Base-by-base conservation (phyloP, 2,329 filamentous ascomycete species). In the Pestalotiopsis sp. region DNA sequence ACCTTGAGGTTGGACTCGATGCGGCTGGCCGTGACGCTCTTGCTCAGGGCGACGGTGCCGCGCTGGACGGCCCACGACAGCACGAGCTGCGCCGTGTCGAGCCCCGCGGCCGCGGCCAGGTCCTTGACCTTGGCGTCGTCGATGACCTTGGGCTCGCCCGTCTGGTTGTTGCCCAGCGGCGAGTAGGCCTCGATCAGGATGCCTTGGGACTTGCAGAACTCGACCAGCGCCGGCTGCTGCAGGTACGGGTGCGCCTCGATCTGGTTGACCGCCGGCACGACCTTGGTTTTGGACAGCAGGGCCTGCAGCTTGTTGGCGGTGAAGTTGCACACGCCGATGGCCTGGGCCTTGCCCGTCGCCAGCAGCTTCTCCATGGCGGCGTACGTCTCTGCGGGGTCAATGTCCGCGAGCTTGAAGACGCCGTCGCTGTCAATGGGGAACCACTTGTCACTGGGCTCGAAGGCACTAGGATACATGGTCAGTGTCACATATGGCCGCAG, bases 311-410 rank as follows among this genome's bases (percentile, higher is more conserved):
- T 84, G n/a, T 80, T 74, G 56, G 83, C 80, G 41, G 84, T 86
- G 78, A 85, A 90, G 81, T 90, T 90, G 71, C 84, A 87, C 45
- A 90, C 84, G 27, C 88, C 88, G 67, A 91, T 89, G 65, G 85
- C 82, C 70, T 83, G 83, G 25, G 84, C 82, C 77, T 89, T 89
- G 70, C 86, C 85, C 56, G 83, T 82, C 56, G 80, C 78, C 7
- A 86, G 80, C n/a, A 90, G 78, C 68, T 82, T 83, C 78, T 73
- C 72, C 72, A 72, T 72, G 4, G 64, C 71, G n/a, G 52, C 66
- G 68, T 67, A 71, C 9, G 71, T 71, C 14, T 70, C 69, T 2
- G 62, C 61, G 31, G 66, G 64, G 9, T 75, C 73, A 9, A 78
- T 73, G 23, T 78, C 73, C 11, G 75, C 74, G 59, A 78, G 52